phyloP scores from a whole-genome alignment of 2,329 filamentous ascomycete species.

The Rhexocercosporidium sp. region DNA sequence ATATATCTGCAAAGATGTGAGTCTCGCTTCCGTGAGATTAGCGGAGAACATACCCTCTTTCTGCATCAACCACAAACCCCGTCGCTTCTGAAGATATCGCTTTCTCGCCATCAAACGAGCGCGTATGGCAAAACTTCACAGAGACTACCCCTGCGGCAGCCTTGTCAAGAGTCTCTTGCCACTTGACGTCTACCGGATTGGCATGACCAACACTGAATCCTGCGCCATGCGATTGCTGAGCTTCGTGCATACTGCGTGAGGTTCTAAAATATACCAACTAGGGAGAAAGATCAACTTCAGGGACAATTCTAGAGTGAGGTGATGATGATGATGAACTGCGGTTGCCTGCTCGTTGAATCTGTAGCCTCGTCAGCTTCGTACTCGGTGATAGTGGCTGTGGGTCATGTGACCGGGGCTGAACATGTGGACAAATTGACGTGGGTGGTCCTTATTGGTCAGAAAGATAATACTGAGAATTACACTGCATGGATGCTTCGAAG shows the following conservation, averaged over 20 bases:
- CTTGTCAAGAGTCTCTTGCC: slow-evolving; percentile 16
- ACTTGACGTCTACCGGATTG: slow-evolving; percentile 2
- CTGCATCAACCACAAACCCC: slow-evolving; percentile 14
- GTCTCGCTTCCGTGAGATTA: not conserved
- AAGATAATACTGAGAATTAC: not conserved
- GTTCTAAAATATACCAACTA: not conserved
- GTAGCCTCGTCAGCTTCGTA: not conserved
- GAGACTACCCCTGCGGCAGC: slow-evolving; percentile 10
- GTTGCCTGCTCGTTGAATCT: not conserved
- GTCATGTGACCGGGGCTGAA: slow-evolving; percentile 4
- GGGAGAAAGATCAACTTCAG: not conserved
- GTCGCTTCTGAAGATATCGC: slow-evolving; percentile 13
- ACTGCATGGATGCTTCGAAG: not conserved
- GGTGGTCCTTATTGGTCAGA: not conserved
- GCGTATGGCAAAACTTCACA: slow-evolving; percentile 13
- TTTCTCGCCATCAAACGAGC: slow-evolving; percentile 15
- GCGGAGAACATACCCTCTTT: slow-evolving; percentile 7
- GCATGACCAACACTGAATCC: not conserved
- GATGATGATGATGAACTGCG: not conserved
- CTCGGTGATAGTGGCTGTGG: not conserved
- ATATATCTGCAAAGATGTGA: slow-evolving; percentile 63
- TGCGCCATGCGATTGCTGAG: not conserved
- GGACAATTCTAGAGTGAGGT: not conserved
- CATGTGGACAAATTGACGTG: not conserved
- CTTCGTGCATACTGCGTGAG: not conserved